These are phyloP conservation scores for Neoarthrinium moseri DNA, from an alignment of 2,329 filamentous ascomycete genomes.

Conservation along the genomic window DNA sequence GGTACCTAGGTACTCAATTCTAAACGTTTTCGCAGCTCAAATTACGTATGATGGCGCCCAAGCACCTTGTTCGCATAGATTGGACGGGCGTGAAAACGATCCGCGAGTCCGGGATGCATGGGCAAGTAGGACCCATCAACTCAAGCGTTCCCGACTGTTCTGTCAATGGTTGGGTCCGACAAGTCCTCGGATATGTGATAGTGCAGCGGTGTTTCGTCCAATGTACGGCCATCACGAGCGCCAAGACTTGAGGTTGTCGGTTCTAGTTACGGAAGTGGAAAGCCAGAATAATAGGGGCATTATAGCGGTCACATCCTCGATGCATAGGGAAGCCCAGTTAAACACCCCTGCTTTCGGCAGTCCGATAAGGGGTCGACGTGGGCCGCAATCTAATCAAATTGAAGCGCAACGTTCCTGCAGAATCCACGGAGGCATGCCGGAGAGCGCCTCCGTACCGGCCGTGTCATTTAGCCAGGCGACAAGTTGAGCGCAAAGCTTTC, in stretches of 20 bases:
- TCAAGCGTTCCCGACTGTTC: no score
- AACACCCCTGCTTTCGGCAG: slow-evolving; percentile 7
- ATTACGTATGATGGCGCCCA: no score
- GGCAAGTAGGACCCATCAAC: no score
- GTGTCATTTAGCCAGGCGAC: neutral
- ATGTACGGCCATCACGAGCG: neutral
- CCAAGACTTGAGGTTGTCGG: slow-evolving; percentile 1
- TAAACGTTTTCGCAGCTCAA: no score
- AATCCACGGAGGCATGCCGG: neutral
- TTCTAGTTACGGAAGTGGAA: slow-evolving; percentile 4
- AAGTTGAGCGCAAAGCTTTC: slow-evolving; percentile 4
- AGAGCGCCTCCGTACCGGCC: neutral
- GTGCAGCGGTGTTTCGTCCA: neutral
- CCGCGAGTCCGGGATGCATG: no score
- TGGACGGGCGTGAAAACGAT: no score
- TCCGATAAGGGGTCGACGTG: slow-evolving; percentile 8
- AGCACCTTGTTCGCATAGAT: no score
- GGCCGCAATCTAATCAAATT: neutral
- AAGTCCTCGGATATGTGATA: no score
- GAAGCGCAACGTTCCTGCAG: slow-evolving; percentile 8
- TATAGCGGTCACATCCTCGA: slow-evolving; percentile 5
- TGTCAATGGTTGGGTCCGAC: no score
- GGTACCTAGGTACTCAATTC: no score
- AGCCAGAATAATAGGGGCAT: slow-evolving; percentile 6
- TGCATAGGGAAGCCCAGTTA: slow-evolving; percentile 5